These are phyloP conservation scores for Amaranthus palmeri DNA, from an alignment of 148 eudicot species.

Conservation along the genomic window DNA sequence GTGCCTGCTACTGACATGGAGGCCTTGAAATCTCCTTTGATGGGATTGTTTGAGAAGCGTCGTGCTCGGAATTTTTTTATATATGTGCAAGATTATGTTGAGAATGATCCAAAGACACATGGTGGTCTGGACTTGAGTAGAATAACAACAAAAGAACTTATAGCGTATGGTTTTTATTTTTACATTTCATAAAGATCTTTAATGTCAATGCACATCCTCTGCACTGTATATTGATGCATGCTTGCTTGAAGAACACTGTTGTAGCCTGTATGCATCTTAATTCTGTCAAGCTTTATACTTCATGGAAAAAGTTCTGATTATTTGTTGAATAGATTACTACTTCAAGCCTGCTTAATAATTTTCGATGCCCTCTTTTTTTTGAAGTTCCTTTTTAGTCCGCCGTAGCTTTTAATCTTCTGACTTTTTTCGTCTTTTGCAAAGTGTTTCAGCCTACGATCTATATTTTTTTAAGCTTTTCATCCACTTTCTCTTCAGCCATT, in stretches of 20 bases:
- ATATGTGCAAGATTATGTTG: constrained; percentile 80
- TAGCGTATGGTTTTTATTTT: constrained; percentile 57
- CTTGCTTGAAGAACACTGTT: background rate
- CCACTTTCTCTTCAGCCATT: no score
- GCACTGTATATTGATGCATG: background rate
- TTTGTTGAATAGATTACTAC: background rate
- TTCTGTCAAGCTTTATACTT: background rate
- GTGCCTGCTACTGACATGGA: constrained; percentile 99
- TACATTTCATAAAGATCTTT: background rate
- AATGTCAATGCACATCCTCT: background rate
- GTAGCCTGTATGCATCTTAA: background rate
- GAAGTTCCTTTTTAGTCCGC: background rate
- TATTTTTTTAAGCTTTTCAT: no score
- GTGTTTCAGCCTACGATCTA: background rate
- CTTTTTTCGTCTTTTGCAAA: background rate
- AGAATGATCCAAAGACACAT: constrained; percentile 73
- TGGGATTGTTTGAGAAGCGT: constrained; percentile 96
- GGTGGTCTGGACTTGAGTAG: constrained; percentile 87
- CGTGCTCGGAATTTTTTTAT: constrained; percentile 86
- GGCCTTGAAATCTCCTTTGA: constrained; percentile 89
- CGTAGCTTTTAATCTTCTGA: background rate
- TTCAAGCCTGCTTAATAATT: background rate
- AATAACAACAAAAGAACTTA: constrained; percentile 75
- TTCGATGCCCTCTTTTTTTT: background rate
- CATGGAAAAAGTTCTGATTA: background rate